Evolutionary conservation across 2,329 filamentous ascomycete genomes (phyloP).

Genomic region (Alternaria infectoria): DNA sequence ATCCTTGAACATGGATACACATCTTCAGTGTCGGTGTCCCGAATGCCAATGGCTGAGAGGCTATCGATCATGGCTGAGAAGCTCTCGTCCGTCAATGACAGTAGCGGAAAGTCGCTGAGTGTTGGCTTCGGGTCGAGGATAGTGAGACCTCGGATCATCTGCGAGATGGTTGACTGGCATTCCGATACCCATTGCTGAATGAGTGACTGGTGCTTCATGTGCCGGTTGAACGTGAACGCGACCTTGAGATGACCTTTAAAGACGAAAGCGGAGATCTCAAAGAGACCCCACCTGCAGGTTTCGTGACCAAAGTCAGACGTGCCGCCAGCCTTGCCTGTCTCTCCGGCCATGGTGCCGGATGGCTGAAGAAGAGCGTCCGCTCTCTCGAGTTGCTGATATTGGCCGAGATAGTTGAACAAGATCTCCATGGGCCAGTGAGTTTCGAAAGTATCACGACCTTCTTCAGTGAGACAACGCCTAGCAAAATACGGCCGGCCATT

Average conservation of each 20-base stretch:
- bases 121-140: conserved; percentile 45
- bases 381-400: conserved; percentile 56
- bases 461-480: conserved; percentile 33
- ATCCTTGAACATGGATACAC: conserved; percentile 42
- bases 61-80: conserved; percentile 51
- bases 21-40: conserved; percentile 50
- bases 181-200: conserved; percentile 54
- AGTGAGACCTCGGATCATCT: conserved; percentile 35
- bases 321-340: conserved; percentile 53
- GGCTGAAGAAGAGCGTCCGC: conserved; percentile 53
- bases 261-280: conserved; percentile 61
- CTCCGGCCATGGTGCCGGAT: conserved; percentile 55
- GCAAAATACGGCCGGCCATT: conserved; percentile 57
- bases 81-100: conserved; percentile 52
- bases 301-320: conserved; percentile 53
- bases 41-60: conserved; percentile 47
- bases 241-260: conserved; percentile 56
- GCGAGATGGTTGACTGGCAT: conserved; percentile 44
- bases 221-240: conserved; percentile 58
- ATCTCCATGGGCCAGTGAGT: conserved; percentile 61
- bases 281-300: conserved; percentile 56
- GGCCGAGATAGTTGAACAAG: conserved; percentile 63
- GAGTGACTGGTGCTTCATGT: conserved; percentile 54
- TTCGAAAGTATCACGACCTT: conserved; percentile 35
- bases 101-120: conserved; percentile 54